Percentiles rank a stretch among this genome's conserved stretches.
These are phyloP conservation scores for Coleophoma crateriformis DNA, from an alignment of 2,329 filamentous ascomycete genomes.

Conservation along the genomic window DNA sequence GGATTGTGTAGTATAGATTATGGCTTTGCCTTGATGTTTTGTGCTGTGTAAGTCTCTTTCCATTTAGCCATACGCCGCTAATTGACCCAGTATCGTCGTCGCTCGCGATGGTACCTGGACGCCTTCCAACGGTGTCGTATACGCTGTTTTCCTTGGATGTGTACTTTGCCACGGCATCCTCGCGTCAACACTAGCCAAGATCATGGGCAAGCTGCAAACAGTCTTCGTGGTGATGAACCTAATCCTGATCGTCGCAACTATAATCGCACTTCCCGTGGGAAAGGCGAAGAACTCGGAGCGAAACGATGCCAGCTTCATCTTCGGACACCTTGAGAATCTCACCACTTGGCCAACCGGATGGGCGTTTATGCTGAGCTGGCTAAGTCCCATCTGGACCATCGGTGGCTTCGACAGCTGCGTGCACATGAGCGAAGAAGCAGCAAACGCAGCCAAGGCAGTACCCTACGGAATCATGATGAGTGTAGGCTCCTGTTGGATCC, in stretches of 20 bases:
- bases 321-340: slow-evolving; percentile 48
- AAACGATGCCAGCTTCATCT: slow-evolving; percentile 45
- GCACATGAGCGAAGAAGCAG: slow-evolving; percentile 56
- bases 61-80: slow-evolving; percentile 1
- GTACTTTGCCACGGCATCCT: slow-evolving; percentile 49
- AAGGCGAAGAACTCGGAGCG: slow-evolving; percentile 26
- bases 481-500: slow-evolving; percentile 47
- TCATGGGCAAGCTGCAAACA: slow-evolving; percentile 55
- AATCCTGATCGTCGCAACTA: slow-evolving; percentile 47
- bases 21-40: slow-evolving; percentile 49
- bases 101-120: slow-evolving; percentile 49
- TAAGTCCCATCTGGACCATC: slow-evolving; percentile 58
- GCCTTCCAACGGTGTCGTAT: slow-evolving; percentile 49
- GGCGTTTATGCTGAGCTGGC: slow-evolving; percentile 55
- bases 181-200: slow-evolving; percentile 43
- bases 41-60: slow-evolving; percentile 37
- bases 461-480: slow-evolving; percentile 55
- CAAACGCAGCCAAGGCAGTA: slow-evolving; percentile 53
- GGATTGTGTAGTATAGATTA: slow-evolving; percentile 58
- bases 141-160: slow-evolving; percentile 48
- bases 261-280: slow-evolving; percentile 51
- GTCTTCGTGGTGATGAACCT: slow-evolving; percentile 50
- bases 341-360: slow-evolving; percentile 52
- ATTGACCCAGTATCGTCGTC: slow-evolving; percentile 38
- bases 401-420: slow-evolving; percentile 52